Base-by-base conservation (phyloP, 1,284 basidiomycete genomes). In the Papiliotrema nemorosa region DNA sequence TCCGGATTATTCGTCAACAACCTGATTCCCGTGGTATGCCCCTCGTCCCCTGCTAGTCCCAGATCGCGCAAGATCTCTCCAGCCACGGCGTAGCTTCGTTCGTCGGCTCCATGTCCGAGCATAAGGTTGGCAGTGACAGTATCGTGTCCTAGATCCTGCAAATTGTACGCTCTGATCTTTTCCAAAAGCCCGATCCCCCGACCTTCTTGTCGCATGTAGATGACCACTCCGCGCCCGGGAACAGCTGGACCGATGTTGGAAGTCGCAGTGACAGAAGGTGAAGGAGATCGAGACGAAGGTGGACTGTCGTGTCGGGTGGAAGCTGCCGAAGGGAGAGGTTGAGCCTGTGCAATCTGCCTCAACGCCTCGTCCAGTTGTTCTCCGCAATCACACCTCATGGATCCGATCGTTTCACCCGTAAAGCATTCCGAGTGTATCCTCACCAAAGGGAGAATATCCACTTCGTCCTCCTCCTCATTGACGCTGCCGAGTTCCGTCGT, bases 381-480 rank as follows among this genome's bases (percentile, higher is more conserved):
- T 18, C 96, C 96, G 67, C 96, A 99, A 73, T 99, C 96, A 73
- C 96, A 99, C 27, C 96, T 86, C 86, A 97, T 93, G 68, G 90
- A 94, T 10, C 96, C 96, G 53, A 97, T 86, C 9, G 93, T 98
- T 76, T 98, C 96, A 36, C 96, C 96, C 0, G 96, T 99, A 75
- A 93, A 98, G 73, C 96, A 98, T 72, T 98, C 96, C 20, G 90
- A 94, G 76, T 99, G 96, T 48, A 99, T 93, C 21, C 96, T 84
- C 29, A 99, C 85, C 47, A 98, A 82, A 0, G 96, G 91, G 0
- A 85, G 77, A 2, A 72, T 60, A 54, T 75, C 74, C 16, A 49
- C 44, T 12, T 55, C 48, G 25, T 50, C 47, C 5, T 52, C 47
- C 22, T 31, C 53, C 21, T 47, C 33, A 26, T 27, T 18, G 20